These are phyloP conservation scores for Cenchrus fungigraminus DNA, from an alignment of 176 grass and related monocot genomes.

Conservation along the genomic window DNA sequence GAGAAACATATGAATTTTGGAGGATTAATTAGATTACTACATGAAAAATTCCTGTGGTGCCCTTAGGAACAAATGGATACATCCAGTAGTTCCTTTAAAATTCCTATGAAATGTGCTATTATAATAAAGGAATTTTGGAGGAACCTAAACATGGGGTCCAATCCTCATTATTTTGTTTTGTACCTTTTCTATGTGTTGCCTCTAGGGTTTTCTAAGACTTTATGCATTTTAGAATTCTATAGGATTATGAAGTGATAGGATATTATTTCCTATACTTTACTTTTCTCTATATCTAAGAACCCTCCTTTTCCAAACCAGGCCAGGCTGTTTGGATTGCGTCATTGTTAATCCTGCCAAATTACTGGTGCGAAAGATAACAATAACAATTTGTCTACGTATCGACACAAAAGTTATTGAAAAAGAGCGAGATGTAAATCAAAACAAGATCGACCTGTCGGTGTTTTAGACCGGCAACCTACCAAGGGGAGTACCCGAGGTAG, in stretches of 20 bases:
- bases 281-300: too few relatives aligned
- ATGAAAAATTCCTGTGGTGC: background rate
- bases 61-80: background rate
- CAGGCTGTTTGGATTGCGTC: too few relatives aligned
- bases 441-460: too few relatives aligned
- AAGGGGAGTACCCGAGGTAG: too few relatives aligned
- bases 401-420: background rate
- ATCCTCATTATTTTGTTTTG: background rate
- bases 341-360: background rate
- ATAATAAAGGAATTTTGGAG: background rate
- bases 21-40: background rate
- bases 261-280: too few relatives aligned
- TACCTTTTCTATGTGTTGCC: too few relatives aligned
- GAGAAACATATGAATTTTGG: background rate
- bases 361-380: background rate
- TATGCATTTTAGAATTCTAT: too few relatives aligned
- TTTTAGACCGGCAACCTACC: too few relatives aligned
- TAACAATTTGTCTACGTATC: background rate
- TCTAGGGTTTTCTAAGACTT: background rate
- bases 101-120: background rate
- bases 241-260: too few relatives aligned
- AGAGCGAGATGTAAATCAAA: background rate
- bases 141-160: background rate
- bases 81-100: background rate
- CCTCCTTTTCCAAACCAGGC: too few relatives aligned